Evolutionary conservation across 2,329 filamentous ascomycete species (phyloP).

Genomic region (Colletotrichum noveboracense): DNA sequence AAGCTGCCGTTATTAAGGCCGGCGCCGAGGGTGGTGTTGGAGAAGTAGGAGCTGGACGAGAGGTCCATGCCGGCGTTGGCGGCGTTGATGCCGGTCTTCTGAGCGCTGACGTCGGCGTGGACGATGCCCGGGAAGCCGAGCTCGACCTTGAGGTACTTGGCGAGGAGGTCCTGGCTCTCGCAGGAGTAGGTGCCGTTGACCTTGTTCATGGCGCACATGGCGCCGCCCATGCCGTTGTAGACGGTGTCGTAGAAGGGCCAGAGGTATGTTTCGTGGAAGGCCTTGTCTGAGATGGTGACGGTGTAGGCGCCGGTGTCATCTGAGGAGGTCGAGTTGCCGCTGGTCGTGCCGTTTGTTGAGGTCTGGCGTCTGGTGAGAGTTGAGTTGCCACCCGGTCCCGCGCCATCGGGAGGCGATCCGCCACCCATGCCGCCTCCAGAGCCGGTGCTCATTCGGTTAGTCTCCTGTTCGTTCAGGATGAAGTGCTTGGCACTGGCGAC

Average conservation of each 20-base stretch:
- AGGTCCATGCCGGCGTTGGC: constrained; percentile 32
- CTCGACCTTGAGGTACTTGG: constrained; percentile 28
- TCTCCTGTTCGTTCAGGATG: constrained; percentile 68
- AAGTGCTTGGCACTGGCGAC: constrained; percentile 54
- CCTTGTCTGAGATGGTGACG: constrained; percentile 34
- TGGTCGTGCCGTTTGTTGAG: constrained; percentile 66
- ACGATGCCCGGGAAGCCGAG: constrained; percentile 29
- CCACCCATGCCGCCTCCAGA: constrained; percentile 47
- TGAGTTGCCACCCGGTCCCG: not conserved
- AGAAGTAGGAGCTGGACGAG: constrained; percentile 49
- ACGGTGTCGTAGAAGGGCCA: constrained; percentile 27
- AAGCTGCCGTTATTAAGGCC: constrained; percentile 67
- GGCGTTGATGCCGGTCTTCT: constrained; percentile 26
- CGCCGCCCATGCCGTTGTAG: constrained; percentile 22
- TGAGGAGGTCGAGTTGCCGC: constrained; percentile 52
- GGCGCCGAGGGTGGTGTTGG: constrained; percentile 61
- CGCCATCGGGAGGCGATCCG: constrained; percentile 37
- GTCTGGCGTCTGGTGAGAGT: constrained; percentile 58
- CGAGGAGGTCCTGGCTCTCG: constrained; percentile 28
- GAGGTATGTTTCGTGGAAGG: constrained; percentile 29
- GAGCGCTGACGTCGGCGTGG: constrained; percentile 24
- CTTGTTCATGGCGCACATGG: constrained; percentile 30
- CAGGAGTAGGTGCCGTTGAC: constrained; percentile 28
- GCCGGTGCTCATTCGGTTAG: constrained; percentile 38
- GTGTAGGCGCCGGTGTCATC: constrained; percentile 37